phyloP scores from a whole-genome alignment of 1,139 yeast genomes.

The Nakaseomyces nivariensis region DNA sequence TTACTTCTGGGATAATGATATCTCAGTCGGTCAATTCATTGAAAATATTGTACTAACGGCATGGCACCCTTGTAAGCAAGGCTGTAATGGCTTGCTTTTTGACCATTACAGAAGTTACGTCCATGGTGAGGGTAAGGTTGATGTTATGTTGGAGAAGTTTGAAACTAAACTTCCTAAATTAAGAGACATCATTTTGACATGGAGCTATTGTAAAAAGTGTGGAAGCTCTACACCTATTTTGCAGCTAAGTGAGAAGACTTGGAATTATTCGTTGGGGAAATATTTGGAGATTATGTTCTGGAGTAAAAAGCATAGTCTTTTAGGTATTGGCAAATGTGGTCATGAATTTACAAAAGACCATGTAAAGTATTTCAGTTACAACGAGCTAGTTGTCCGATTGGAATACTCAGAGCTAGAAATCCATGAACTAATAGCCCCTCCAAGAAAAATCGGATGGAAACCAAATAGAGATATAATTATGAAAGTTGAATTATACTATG shows the following conservation, averaged over 20 bases:
- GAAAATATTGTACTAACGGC: slow-evolving; percentile 74
- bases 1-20: slow-evolving; percentile 84
- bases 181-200: slow-evolving; percentile 66
- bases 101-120: slow-evolving; percentile 85
- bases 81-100: slow-evolving; percentile 60
- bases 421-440: slow-evolving; percentile 72
- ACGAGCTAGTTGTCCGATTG: slow-evolving; percentile 68
- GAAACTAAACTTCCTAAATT: slow-evolving; percentile 49
- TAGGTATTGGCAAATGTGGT: slow-evolving; percentile 50
- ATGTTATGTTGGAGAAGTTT: slow-evolving; percentile 58
- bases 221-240: slow-evolving; percentile 64
- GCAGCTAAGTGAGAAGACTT: slow-evolving; percentile 82
- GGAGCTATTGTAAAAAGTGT: slow-evolving; percentile 88
- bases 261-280: slow-evolving; percentile 89
- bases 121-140: slow-evolving; percentile 78
- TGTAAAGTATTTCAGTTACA: slow-evolving; percentile 73
- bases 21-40: slow-evolving; percentile 78
- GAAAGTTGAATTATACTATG: slow-evolving; percentile 53
- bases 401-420: slow-evolving; percentile 69
- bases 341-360: slow-evolving; percentile 79
- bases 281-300: slow-evolving; percentile 80
- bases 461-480: slow-evolving; percentile 61
- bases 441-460: slow-evolving; percentile 59
- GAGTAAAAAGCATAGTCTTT: slow-evolving; percentile 40
- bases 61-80: slow-evolving; percentile 59